phyloP scores from a whole-genome alignment of 257 asterid genomes.

The Lavandula angustifolia region DNA sequence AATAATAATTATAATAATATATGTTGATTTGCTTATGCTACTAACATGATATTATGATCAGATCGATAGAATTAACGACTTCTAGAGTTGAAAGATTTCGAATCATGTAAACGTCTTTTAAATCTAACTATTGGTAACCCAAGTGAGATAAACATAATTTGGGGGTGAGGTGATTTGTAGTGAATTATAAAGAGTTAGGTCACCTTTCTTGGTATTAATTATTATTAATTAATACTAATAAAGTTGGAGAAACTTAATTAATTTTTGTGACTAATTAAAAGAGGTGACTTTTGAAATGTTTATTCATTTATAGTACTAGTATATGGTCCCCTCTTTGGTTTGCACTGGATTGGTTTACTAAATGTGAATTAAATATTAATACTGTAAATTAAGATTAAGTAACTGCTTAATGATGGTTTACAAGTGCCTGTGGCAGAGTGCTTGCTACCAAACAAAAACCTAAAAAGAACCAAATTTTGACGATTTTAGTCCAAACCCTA shows the following conservation, averaged over 20 bases:
- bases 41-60: too few relatives aligned
- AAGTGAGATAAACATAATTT: not conserved
- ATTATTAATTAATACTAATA: constrained; percentile 9
- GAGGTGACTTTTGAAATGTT: constrained; percentile 1
- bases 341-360: constrained; percentile 32
- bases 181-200: constrained; percentile 39
- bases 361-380: constrained; percentile 16
- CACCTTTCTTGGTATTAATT: constrained; percentile 30
- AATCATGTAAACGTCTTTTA: too few relatives aligned
- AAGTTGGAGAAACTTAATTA: constrained; percentile 7
- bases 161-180: constrained; percentile 35
- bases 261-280: constrained; percentile 7
- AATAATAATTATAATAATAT: too few relatives aligned
- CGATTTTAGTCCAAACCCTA: constrained; percentile 29
- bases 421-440: constrained; percentile 38
- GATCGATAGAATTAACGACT: too few relatives aligned
- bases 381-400: constrained; percentile 2
- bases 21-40: too few relatives aligned
- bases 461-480: constrained; percentile 42
- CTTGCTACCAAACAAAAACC: constrained; percentile 51
- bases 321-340: constrained; percentile 35
- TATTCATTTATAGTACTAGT: constrained; percentile 24
- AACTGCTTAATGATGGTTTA: constrained; percentile 27
- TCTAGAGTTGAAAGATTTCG: too few relatives aligned
- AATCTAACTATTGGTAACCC: too few relatives aligned